These are phyloP conservation scores for Orobanche coerulescens DNA, from an alignment of 257 asterid species.

Conservation along the genomic window DNA sequence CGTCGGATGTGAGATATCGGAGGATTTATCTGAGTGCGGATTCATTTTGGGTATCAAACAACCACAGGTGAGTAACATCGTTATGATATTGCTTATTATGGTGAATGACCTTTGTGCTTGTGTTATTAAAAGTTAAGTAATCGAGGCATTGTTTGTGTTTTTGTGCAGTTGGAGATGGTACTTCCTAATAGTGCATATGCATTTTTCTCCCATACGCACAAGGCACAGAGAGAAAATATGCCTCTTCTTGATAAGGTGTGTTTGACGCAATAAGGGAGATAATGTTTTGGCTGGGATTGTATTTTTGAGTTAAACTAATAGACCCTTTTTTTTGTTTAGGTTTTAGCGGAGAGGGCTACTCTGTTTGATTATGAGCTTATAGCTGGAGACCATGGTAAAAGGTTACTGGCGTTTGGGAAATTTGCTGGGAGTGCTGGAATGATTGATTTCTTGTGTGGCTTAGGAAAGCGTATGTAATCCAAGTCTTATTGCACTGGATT, in stretches of 20 bases:
- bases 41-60: slow-evolving; percentile 85
- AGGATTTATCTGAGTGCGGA: slow-evolving; percentile 84
- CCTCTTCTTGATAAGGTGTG: slow-evolving; percentile 91
- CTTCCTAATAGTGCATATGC: slow-evolving; percentile 82
- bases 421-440: slow-evolving; percentile 97
- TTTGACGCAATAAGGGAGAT: slow-evolving; percentile 1
- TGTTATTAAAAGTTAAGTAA: neutral
- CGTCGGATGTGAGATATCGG: slow-evolving; percentile 89
- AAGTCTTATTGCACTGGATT: neutral
- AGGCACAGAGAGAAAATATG: slow-evolving; percentile 92
- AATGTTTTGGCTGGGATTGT: neutral
- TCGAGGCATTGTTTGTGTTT: neutral
- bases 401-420: slow-evolving; percentile 83
- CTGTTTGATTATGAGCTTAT: slow-evolving; percentile 92
- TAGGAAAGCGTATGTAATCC: slow-evolving; percentile 62
- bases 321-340: slow-evolving; percentile 25
- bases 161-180: slow-evolving; percentile 86
- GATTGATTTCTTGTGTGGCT: slow-evolving; percentile 74
- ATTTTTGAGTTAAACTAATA: neutral
- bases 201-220: slow-evolving; percentile 94
- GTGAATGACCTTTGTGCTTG: neutral
- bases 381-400: slow-evolving; percentile 73
- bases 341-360: slow-evolving; percentile 69
- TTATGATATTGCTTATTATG: neutral
- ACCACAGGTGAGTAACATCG: slow-evolving; percentile 53